phyloP scores from a whole-genome alignment of 2,329 filamentous ascomycete genomes.

The Exserohilum rostratum region DNA sequence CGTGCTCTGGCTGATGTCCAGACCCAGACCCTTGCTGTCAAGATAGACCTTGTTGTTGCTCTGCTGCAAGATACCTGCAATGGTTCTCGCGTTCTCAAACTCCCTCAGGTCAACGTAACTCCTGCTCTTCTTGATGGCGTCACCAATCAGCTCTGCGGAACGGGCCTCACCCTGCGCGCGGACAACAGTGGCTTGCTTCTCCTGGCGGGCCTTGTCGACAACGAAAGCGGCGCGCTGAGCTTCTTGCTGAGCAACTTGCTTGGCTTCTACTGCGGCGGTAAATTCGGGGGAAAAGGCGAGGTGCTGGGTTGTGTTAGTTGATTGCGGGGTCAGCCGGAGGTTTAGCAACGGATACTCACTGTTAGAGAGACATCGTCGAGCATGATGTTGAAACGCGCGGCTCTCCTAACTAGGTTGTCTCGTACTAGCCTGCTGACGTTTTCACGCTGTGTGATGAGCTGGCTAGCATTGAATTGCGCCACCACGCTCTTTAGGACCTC shows the following conservation, averaged over 20 bases:
- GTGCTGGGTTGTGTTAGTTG: slow-evolving; percentile 55
- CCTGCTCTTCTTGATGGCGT: slow-evolving; percentile 99
- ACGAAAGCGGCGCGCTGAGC: slow-evolving; percentile 96
- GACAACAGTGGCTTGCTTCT: slow-evolving; percentile 99
- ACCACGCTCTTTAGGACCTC: slow-evolving; percentile 99
- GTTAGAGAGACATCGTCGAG: slow-evolving; percentile 97
- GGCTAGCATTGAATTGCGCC: slow-evolving; percentile 96
- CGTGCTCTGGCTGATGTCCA: slow-evolving; percentile 72
- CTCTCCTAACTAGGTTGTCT: slow-evolving; percentile 88
- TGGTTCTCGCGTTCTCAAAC: slow-evolving; percentile 92
- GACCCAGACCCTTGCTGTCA: slow-evolving; percentile 85
- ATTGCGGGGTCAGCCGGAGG: neutral
- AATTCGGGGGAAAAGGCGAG: slow-evolving; percentile 73
- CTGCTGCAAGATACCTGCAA: slow-evolving; percentile 88
- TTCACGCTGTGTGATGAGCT: slow-evolving; percentile 99
- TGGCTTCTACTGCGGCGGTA: slow-evolving; percentile 71
- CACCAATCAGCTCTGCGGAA: slow-evolving; percentile 95
- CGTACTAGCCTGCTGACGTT: slow-evolving; percentile 90
- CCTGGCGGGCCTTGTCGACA: slow-evolving; percentile 97
- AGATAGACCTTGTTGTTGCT: slow-evolving; percentile 93
- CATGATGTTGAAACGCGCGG: slow-evolving; percentile 95
- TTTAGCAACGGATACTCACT: slow-evolving; percentile 58
- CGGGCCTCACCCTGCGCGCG: slow-evolving; percentile 98
- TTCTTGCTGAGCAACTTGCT: slow-evolving; percentile 81
- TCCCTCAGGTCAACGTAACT: slow-evolving; percentile 96